Base-by-base conservation (phyloP, 1,284 basidiomycete genomes). In the Mycosarcoma mackinlayi region DNA sequence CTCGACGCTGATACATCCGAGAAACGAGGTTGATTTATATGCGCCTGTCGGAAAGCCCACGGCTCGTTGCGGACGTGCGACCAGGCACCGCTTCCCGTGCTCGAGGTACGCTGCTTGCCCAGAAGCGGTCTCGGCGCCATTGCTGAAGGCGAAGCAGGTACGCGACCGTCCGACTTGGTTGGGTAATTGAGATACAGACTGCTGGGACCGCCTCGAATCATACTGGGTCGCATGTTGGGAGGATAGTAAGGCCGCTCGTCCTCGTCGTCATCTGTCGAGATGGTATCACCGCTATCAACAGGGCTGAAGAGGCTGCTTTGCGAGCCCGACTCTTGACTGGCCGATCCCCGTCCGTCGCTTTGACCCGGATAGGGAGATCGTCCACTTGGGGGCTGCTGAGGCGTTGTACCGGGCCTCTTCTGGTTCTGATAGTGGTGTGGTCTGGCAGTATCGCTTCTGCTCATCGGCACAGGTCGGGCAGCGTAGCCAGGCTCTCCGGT, bases 241-340 rank as follows among this genome's bases (percentile, higher is more conserved):
- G 70, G 73, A 25, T 63, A 62, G 60, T 66, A 76, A 1, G 72
- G 72, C 19, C 64, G 31, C 46, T 77, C 75, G 37, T 77, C 75
- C 31, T 75, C 73, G 41, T 77, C 75, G 24, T 77, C 75, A 44
- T 73, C 70, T 0, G 65, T 65, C 40, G 68, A 75, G 56, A 67
- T 75, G 18, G 71, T 73, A 41, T 66, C 64, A 16, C 64, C 63
- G 46, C 75, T 75, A 23, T 65, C 71, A 28, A 47, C 57, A 1
- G 73, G 73, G 51, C 75, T 77, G 45, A 77, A 75, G 23, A 77
- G 42, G 40, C 62, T 64, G 64, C 56, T 61, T 27, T 73, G 63
- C 10, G 65, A 64, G 46, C 60, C 60, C 13, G 60, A 63, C 24
- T 62, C 57, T 28, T 73, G 61, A 30, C 68, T 72, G 3, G 55